These are phyloP conservation scores for Angophora floribunda DNA, from an alignment of 345 rosid genomes.

Conservation along the genomic window DNA sequence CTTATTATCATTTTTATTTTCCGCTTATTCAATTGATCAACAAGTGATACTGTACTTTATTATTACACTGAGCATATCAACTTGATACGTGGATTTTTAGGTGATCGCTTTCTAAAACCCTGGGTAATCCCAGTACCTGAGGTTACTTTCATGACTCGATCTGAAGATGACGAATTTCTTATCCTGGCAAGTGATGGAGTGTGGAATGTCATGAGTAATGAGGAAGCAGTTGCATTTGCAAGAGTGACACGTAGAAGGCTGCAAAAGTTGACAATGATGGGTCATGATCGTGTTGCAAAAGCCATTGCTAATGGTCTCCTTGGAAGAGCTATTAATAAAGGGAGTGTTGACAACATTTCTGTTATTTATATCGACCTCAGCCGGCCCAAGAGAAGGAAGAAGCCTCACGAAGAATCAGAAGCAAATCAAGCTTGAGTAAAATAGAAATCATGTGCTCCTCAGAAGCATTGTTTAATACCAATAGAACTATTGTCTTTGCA, in stretches of 20 bases:
- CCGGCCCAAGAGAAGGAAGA: not conserved
- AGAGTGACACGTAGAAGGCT: not conserved
- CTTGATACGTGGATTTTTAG: not conserved
- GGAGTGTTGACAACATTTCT: slow-evolving; percentile 5
- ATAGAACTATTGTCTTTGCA: not conserved
- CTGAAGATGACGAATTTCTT: slow-evolving; percentile 23
- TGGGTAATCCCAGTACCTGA: slow-evolving; percentile 28
- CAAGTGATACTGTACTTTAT: not conserved
- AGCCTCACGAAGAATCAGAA: not conserved
- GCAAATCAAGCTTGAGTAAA: slow-evolving; percentile 1
- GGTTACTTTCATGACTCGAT: slow-evolving; percentile 15
- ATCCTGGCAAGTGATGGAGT: slow-evolving; percentile 40
- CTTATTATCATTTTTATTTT: not conserved
- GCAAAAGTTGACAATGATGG: not conserved
- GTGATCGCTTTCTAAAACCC: slow-evolving; percentile 33
- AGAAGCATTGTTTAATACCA: not conserved
- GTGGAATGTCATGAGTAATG: slow-evolving; percentile 36
- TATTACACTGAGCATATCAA: not conserved
- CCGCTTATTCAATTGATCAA: not conserved
- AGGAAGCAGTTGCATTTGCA: slow-evolving; percentile 17
- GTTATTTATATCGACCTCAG: slow-evolving; percentile 7
- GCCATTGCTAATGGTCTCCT: not conserved
- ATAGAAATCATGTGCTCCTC: not conserved
- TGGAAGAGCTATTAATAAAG: not conserved
- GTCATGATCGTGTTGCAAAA: not conserved